Evolutionary conservation across 345 rosid species (phyloP).

Genomic region (Eucalyptus leucophloia): DNA sequence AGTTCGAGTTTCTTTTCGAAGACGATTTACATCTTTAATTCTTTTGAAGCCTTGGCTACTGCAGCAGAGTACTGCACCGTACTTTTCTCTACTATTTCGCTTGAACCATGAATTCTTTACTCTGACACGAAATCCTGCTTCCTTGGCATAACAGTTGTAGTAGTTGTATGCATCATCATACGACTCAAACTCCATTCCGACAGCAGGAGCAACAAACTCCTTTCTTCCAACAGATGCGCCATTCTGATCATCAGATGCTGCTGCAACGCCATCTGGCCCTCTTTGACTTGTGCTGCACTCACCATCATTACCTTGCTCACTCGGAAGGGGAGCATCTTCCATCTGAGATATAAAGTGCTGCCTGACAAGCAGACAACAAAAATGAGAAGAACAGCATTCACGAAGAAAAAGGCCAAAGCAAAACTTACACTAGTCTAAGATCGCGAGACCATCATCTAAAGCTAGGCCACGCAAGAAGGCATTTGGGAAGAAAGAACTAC

Average conservation of each 20-base stretch:
- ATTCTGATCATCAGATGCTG: constrained; percentile 14
- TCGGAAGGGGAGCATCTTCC: constrained; percentile 10
- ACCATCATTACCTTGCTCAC: constrained; percentile 23
- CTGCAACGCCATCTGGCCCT: background rate
- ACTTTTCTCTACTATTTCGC: constrained; percentile 67
- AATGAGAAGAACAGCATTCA: background rate
- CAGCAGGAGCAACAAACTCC: constrained; percentile 56
- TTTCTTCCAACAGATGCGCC: constrained; percentile 22
- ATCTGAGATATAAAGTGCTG: constrained; percentile 1
- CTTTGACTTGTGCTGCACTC: background rate
- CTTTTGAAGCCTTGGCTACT: constrained; percentile 76
- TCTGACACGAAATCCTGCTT: constrained; percentile 64
- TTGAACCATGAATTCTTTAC: constrained; percentile 85
- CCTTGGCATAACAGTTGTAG: constrained; percentile 65
- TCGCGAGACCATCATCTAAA: background rate
- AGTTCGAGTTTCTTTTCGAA: constrained; percentile 62
- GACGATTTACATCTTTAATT: constrained; percentile 48
- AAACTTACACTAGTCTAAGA: background rate
- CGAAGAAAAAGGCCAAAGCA: background rate
- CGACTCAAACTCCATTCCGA: constrained; percentile 80
- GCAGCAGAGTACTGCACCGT: constrained; percentile 73
- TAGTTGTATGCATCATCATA: constrained; percentile 78
- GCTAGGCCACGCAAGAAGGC: background rate
- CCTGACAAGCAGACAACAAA: background rate
- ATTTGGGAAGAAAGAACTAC: background rate